Conservation (phyloP, 768 basidiomycete genomes). For the Boletus fagicola region DNA sequence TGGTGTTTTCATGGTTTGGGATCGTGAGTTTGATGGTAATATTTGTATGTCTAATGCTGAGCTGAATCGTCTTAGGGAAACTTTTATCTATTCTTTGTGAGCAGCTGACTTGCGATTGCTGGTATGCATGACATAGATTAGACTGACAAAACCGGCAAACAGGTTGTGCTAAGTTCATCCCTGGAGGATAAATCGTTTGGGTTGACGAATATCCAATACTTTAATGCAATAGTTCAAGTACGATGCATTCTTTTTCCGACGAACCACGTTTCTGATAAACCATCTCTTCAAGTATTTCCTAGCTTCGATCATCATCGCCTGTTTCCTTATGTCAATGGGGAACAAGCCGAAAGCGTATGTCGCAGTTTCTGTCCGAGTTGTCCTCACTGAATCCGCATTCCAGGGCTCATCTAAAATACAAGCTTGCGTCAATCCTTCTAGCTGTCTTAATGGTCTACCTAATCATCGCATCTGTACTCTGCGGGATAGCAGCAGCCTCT, state of each 20-base stretch:
- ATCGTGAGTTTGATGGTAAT: slow-evolving; percentile 52
- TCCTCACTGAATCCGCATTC: slow-evolving; percentile 3
- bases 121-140: not conserved
- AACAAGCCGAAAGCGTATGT: slow-evolving; percentile 82
- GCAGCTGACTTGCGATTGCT: slow-evolving; percentile 23
- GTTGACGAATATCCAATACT: slow-evolving; percentile 60
- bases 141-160: slow-evolving; percentile 2
- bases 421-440: slow-evolving; percentile 68
- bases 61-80: slow-evolving; percentile 60
- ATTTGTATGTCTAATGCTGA: not conserved
- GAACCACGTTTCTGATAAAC: slow-evolving; percentile 2
- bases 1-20: slow-evolving; percentile 92
- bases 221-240: slow-evolving; percentile 78
- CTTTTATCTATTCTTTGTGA: slow-evolving; percentile 90
- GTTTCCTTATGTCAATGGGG: slow-evolving; percentile 94
- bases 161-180: slow-evolving; percentile 88
- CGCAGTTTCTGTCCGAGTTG: not conserved
- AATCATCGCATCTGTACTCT: slow-evolving; percentile 77
- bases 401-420: slow-evolving; percentile 62
- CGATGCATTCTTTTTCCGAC: not conserved
- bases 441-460: slow-evolving; percentile 82
- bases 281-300: slow-evolving; percentile 61
- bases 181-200: slow-evolving; percentile 72
- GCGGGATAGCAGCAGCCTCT: slow-evolving; percentile 66
- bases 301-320: slow-evolving; percentile 81